phyloP scores from a whole-genome alignment of 495 filamentous ascomycete species.

The Annulohypoxylon stygium region DNA sequence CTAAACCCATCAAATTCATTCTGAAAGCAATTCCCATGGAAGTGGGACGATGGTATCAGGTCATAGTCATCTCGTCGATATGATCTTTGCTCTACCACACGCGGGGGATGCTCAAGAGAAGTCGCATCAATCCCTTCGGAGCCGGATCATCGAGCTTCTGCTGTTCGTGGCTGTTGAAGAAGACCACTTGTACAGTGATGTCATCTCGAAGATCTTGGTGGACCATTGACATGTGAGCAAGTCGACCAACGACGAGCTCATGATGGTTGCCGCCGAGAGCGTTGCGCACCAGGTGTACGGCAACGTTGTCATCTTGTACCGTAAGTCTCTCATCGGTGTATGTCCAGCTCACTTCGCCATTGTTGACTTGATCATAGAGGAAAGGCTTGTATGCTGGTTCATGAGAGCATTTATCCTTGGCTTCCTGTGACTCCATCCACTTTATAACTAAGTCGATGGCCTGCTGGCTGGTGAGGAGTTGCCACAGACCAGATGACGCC shows the following conservation, averaged over 20 bases:
- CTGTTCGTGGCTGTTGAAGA: not conserved
- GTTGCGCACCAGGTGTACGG: not conserved
- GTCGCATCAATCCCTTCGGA: not conserved
- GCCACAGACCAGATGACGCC: not conserved
- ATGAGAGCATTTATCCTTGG: not conserved
- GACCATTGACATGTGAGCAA: not conserved
- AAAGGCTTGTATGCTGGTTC: not conserved
- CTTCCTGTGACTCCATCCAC: not conserved
- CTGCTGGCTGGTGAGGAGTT: not conserved
- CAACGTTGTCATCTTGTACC: slow-evolving; percentile 2
- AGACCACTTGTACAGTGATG: slow-evolving; percentile 8
- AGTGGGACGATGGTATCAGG: not conserved
- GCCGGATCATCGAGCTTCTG: not conserved
- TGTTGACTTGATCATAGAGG: not conserved
- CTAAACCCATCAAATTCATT: too few relatives aligned
- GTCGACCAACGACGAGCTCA: not conserved
- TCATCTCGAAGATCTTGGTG: not conserved
- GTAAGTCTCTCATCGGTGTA: not conserved
- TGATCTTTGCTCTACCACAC: not conserved
- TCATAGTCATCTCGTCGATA: not conserved
- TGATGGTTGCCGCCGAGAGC: not conserved
- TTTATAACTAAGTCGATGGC: not conserved
- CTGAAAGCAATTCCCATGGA: not conserved
- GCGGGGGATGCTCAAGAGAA: not conserved
- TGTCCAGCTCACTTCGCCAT: not conserved